Conservation (phyloP, 2,329 filamentous ascomycete species). For the Aciculosporium take region DNA sequence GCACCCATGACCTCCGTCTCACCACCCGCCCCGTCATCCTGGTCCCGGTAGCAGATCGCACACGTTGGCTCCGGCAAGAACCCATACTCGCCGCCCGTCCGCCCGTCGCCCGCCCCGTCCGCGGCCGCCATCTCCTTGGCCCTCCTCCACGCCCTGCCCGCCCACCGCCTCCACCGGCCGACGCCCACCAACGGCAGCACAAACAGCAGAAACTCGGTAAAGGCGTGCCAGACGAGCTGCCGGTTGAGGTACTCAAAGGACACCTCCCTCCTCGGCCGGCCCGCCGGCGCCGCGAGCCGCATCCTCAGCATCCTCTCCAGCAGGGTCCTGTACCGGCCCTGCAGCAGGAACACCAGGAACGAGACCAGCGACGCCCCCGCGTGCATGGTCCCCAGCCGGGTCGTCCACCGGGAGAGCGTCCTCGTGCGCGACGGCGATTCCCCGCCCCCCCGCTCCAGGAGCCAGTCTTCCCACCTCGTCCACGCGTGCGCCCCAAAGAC, state of each 20-base stretch:
- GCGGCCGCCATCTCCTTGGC: constrained; percentile 51
- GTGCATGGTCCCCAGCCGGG: constrained; percentile 55
- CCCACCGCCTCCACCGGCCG: constrained; percentile 79
- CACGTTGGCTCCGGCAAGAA: constrained; percentile 90
- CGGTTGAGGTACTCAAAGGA: constrained; percentile 96
- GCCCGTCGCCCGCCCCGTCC: constrained; percentile 30
- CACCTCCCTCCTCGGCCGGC: constrained; percentile 77
- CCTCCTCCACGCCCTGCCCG: constrained; percentile 75
- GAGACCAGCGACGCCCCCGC: constrained; percentile 70
- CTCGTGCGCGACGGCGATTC: constrained; percentile 33
- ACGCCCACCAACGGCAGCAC: constrained; percentile 94
- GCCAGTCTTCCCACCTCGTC: constrained; percentile 82
- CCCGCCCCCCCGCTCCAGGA: constrained; percentile 63
- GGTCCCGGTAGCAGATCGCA: constrained; percentile 91
- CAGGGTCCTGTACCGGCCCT: constrained; percentile 81
- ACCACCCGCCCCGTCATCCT: constrained; percentile 56
- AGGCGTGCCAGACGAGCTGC: constrained; percentile 98
- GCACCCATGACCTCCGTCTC: constrained; percentile 66
- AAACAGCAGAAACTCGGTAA: constrained; percentile 96
- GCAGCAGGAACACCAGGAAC: constrained; percentile 81
- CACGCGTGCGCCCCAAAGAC: constrained; percentile 82
- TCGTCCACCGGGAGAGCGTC: constrained; percentile 62
- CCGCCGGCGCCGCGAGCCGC: constrained; percentile 71
- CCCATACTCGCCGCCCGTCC: constrained; percentile 55
- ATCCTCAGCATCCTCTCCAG: constrained; percentile 75